Base-by-base conservation (phyloP, 805 yeast genomes). In the Candida tibetensis region DNA sequence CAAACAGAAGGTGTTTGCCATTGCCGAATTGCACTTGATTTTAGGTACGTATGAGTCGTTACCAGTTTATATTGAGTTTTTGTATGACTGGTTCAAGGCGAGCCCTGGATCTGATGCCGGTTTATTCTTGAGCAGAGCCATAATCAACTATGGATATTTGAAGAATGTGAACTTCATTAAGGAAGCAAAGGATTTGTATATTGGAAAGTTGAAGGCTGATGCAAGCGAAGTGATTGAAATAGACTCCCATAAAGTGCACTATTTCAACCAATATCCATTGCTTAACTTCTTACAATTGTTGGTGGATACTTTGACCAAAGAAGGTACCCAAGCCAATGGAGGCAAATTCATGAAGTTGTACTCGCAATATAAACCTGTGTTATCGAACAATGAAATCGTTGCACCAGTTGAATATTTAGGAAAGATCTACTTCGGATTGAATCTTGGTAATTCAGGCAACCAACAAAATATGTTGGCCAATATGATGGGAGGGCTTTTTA, bases 1-100 rank as follows among this genome's bases (percentile, higher is more conserved):
- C n/a, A 59, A 53, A 37, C 46, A 59, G 15, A 77, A 74, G 34
- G 52, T 72, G 40, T 74, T 72, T 25, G 72, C 78, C 39, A 81
- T 79, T 39, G 85, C 90, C n/a, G 95, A 85, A 60, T 72, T 77
- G 51, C 85, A 82, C 52, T 67, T 85, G 45, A 64, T 85, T 10
- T 64, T 81, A 45, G 95, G 95, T 1, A 80, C 83, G 5, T 61
- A 66, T 35, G 80, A 76, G 38, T 72, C 76, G 2, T 50, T 69
- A 26, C 64, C 70, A 2, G 41, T 46, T 5, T 69, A 69, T 39
- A 57, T 60, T 0, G 66, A 72, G 38, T 76, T 77, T 52, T 66
- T 79, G 51, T 68, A 60, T 35, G 62, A 68, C 5, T 69, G 79
- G 62, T 64, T 41, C 16, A 18, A 39, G 42, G 59, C 39, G 26